A percentile compares a stretch with the other conserved stretches of the same genome.
Conservation (phyloP, 305 asterid species). For the Fraxinus greggii region DNA sequence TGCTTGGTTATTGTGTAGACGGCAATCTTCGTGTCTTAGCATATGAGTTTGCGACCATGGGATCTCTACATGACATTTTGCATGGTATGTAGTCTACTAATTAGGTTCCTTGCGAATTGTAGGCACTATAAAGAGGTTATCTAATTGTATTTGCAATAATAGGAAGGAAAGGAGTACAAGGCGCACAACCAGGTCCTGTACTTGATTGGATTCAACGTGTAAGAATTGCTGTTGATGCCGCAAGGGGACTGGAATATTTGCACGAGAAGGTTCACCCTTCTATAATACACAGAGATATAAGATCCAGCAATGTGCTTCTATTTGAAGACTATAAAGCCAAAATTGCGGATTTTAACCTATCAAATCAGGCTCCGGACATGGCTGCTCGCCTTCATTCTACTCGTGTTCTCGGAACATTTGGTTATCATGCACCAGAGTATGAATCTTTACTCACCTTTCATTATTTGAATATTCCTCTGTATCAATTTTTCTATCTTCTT, state of each 20-base stretch:
- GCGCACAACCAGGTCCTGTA: conserved; percentile 59
- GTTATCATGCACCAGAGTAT: conserved; percentile 66
- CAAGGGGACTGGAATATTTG: conserved; percentile 58
- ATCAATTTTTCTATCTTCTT: neutral
- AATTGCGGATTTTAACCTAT: conserved; percentile 57
- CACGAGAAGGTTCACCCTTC: conserved; percentile 53
- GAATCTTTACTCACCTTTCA: conserved; percentile 5
- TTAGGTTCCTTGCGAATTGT: conserved; percentile 8
- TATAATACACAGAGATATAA: conserved; percentile 49
- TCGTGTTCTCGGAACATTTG: conserved; percentile 59
- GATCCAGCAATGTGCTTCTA: conserved; percentile 60
- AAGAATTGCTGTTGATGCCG: conserved; percentile 56
- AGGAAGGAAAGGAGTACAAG: conserved; percentile 65
- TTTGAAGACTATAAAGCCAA: conserved; percentile 54
- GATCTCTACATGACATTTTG: conserved; percentile 71
- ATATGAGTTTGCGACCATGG: conserved; percentile 70
- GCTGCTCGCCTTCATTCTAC: conserved; percentile 65
- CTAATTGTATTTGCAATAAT: conserved; percentile 2
- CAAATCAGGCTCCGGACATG: conserved; percentile 61
- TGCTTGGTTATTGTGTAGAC: conserved; percentile 67
- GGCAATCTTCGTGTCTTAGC: conserved; percentile 63
- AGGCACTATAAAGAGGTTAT: conserved; percentile 2
- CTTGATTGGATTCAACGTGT: conserved; percentile 63
- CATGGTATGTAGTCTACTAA: conserved; percentile 50
- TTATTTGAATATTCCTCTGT: neutral